Base-by-base conservation (phyloP, 805 yeast species). In the Candida pseudofarinosa region DNA sequence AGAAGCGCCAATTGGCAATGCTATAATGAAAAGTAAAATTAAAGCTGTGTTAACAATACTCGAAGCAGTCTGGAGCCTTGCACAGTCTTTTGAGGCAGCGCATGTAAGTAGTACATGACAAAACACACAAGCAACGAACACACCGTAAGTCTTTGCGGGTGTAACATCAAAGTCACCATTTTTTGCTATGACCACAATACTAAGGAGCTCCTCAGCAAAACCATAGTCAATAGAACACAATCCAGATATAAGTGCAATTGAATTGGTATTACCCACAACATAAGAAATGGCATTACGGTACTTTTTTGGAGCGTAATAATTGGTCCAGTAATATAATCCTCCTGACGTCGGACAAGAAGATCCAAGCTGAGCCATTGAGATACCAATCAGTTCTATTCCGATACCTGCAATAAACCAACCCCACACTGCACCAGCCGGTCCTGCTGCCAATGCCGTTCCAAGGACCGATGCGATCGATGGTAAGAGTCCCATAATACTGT, bases 241-340 rank as follows among this genome's bases (percentile, higher is more conserved):
- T 3, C 58, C 67, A 26, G 64, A 64, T n/a, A 55, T 50, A 44
- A 62, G 51, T 4, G 66, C 66, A 35, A 62, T 47, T 17, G 63
- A 54, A 47, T 61, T 61, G 19, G 62, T 51, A 47, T 54, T 55
- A 3, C 65, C 67, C 30, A 62, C 53, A 26, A 62, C 42, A 35
- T 49, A 61, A 23, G 59, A 53, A 3, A 60, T 26, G 5, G 51
- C 40, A 12, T 60, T 58, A 48, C 54, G 58, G 37, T 35, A 50
- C 30, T 37, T 42, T 4, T 56, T 52, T 1, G 65, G 65, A 3
- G 63, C 59, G 39, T 61, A 62, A 49, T 46, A 62, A 41, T 58
- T 60, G 3, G 63, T 69, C 79, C 56, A 61, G 50, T 62, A 62
- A 49, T 58, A 62, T 12, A 62, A 48, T 7, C 66, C 66, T 15